These are phyloP conservation scores for Paratrypanosoma confusum DNA, from an alignment of 208 protist genomes.

Conservation along the genomic window DNA sequence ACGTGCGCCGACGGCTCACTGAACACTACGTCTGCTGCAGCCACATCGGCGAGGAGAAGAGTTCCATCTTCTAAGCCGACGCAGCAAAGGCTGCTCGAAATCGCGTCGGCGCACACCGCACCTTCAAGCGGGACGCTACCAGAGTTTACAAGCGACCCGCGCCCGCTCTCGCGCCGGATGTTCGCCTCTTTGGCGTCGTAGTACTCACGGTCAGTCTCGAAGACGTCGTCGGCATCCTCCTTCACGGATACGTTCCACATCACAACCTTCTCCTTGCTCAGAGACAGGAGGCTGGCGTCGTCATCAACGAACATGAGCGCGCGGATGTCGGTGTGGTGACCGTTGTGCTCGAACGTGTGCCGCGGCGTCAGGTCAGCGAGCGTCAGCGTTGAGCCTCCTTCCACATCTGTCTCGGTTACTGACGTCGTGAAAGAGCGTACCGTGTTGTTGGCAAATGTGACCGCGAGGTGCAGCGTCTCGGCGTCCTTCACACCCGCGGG, in stretches of 20 bases:
- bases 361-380: slow-evolving; percentile 56
- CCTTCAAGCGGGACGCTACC: slow-evolving; percentile 42
- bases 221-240: slow-evolving; percentile 13
- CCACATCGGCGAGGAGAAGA: slow-evolving; percentile 52
- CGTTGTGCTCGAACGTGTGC: slow-evolving; percentile 39
- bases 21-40: slow-evolving; percentile 65
- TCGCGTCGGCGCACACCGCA: slow-evolving; percentile 44
- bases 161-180: slow-evolving; percentile 29
- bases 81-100: slow-evolving; percentile 54
- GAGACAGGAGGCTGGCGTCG: slow-evolving; percentile 62
- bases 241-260: slow-evolving; percentile 61
- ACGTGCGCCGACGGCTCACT: slow-evolving; percentile 75
- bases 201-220: slow-evolving; percentile 48
- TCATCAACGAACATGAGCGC: slow-evolving; percentile 64
- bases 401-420: slow-evolving; percentile 41
- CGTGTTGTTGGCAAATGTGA: slow-evolving; percentile 77
- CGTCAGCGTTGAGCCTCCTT: slow-evolving; percentile 41
- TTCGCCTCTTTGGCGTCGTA: slow-evolving; percentile 68
- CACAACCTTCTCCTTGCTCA: slow-evolving; percentile 73
- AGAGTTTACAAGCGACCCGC: slow-evolving; percentile 39
- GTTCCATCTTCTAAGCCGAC: slow-evolving; percentile 65
- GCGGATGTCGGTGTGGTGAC: slow-evolving; percentile 71
- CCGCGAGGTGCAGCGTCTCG: slow-evolving; percentile 57
- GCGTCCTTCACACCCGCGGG: slow-evolving; percentile 3
- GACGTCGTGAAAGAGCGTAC: slow-evolving; percentile 60